A percentile compares a stretch with the other conserved stretches of the same genome.
phyloP scores from a whole-genome alignment of 768 basidiomycete species.

The Clitopilus passeckerianus region DNA sequence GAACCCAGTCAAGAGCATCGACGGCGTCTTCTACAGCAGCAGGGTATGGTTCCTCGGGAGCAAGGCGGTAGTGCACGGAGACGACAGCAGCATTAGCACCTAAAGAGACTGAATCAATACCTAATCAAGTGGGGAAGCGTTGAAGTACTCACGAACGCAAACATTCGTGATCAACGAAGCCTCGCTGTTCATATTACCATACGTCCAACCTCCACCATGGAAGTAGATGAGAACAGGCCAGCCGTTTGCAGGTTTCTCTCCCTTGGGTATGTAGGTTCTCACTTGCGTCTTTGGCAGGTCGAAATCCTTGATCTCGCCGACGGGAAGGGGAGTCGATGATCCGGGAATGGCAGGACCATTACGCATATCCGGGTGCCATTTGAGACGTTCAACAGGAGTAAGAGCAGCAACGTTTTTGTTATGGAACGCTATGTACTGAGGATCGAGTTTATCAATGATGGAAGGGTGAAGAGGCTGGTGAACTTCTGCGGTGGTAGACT shows the following conservation, averaged over 20 bases:
- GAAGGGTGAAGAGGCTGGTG: conserved; percentile 60
- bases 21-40: conserved; percentile 67
- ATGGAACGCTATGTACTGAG: conserved; percentile 65
- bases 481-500: background rate
- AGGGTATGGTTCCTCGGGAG: conserved; percentile 68
- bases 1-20: conserved; percentile 62
- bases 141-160: conserved; percentile 40
- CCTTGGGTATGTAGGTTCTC: conserved; percentile 62
- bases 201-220: conserved; percentile 79
- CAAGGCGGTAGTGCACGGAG: conserved; percentile 68
- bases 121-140: background rate
- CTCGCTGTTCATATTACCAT: conserved; percentile 59
- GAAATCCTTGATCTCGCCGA: conserved; percentile 52
- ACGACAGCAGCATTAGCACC: conserved; percentile 59
- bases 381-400: conserved; percentile 47
- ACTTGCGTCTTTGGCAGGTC: conserved; percentile 47
- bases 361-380: conserved; percentile 60
- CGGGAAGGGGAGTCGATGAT: conserved; percentile 47
- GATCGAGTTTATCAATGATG: conserved; percentile 51
- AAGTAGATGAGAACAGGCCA: conserved; percentile 76
- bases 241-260: conserved; percentile 41
- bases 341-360: conserved; percentile 50
- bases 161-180: conserved; percentile 59
- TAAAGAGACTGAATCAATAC: conserved; percentile 13
- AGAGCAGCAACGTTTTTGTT: conserved; percentile 40